A percentile compares a stretch with the other conserved stretches of the same genome.
These are phyloP conservation scores for Cladosporium sp. DNA, from an alignment of 2,329 filamentous ascomycete genomes.

Conservation along the genomic window DNA sequence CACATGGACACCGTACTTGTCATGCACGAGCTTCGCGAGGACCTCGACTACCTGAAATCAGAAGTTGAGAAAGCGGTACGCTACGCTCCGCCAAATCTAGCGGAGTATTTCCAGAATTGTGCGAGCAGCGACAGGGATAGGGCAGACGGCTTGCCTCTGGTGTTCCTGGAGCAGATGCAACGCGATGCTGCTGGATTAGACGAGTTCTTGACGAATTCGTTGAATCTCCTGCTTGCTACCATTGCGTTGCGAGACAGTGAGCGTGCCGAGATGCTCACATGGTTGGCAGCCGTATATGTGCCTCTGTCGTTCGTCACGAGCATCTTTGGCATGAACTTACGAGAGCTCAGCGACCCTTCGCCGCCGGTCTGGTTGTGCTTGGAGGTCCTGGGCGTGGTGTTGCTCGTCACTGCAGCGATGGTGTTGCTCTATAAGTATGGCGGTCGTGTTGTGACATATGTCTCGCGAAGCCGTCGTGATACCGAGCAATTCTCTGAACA, in stretches of 20 bases:
- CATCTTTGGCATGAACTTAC: conserved; percentile 25
- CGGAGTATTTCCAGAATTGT: neutral
- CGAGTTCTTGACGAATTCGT: conserved; percentile 22
- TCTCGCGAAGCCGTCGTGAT: too few relatives aligned
- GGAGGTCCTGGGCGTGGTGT: conserved; percentile 4
- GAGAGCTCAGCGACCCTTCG: conserved; percentile 21
- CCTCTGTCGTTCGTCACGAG: conserved; percentile 23
- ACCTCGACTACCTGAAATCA: conserved; percentile 6
- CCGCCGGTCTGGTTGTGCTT: conserved; percentile 14
- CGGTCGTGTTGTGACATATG: too few relatives aligned
- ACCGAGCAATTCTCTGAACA: too few relatives aligned
- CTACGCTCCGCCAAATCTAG: conserved; percentile 4
- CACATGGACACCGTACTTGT: conserved; percentile 9
- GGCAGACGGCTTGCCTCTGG: neutral
- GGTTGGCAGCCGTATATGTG: conserved; percentile 22
- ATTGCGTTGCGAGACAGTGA: conserved; percentile 13
- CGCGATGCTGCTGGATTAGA: conserved; percentile 16
- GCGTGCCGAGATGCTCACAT: conserved; percentile 16
- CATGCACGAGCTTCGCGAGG: conserved; percentile 15
- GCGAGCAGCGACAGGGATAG: neutral
- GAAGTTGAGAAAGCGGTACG: neutral
- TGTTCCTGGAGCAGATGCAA: neutral
- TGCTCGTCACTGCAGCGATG: neutral
- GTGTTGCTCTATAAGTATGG: neutral
- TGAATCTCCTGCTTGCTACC: conserved; percentile 23